These are phyloP conservation scores for Fusarium sp. DNA, from an alignment of 2,329 filamentous ascomycete genomes.

Conservation along the genomic window DNA sequence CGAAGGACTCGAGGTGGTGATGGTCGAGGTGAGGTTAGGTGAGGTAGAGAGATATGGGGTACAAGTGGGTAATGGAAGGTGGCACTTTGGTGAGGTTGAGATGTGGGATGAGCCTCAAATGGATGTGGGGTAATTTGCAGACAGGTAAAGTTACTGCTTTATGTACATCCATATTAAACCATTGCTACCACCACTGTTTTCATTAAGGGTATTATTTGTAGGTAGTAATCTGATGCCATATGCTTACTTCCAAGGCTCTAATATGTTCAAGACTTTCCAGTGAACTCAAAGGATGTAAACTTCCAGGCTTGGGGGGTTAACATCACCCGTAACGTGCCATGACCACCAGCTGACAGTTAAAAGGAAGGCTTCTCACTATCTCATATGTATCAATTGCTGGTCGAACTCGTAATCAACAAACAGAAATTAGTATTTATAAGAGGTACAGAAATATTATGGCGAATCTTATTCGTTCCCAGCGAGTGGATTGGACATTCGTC, in stretches of 20 bases:
- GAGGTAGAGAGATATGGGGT: slow-evolving; percentile 24
- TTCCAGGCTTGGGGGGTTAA: neutral
- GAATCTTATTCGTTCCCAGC: slow-evolving; percentile 37
- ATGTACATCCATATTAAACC: no score
- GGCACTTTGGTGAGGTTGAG: slow-evolving; percentile 34
- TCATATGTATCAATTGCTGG: neutral
- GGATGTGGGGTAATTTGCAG: slow-evolving; percentile 36
- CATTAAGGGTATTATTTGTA: neutral
- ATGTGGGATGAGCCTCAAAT: slow-evolving; percentile 36
- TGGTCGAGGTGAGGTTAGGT: slow-evolving; percentile 10
- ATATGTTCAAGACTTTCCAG: neutral
- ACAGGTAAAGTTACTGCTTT: neutral
- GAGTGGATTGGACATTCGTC: slow-evolving; percentile 39
- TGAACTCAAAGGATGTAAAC: neutral
- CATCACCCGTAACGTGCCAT: neutral
- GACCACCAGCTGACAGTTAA: neutral
- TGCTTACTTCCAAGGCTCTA: neutral
- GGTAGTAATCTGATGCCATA: neutral
- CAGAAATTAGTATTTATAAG: neutral
- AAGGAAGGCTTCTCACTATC: neutral
- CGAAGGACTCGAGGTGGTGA: slow-evolving; percentile 8
- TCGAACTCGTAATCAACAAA: neutral
- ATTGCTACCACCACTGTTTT: neutral
- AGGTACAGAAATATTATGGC: neutral
- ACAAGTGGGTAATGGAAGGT: slow-evolving; percentile 38